These are phyloP conservation scores for Yamadazyma nakazawae DNA, from an alignment of 805 yeast species.

Conservation along the genomic window DNA sequence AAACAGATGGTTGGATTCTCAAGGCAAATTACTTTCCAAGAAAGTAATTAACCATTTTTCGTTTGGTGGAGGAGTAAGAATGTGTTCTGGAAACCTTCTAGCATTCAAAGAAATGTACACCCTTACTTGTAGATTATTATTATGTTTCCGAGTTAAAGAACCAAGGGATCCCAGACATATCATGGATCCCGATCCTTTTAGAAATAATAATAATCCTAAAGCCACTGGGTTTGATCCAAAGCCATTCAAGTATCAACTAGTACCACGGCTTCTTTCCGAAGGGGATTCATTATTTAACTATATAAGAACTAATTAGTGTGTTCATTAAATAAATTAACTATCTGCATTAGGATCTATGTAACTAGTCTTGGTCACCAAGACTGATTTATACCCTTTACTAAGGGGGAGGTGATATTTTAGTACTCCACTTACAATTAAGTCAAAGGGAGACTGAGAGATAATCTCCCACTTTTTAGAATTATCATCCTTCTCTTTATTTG, in stretches of 20 bases:
- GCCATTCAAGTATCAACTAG: constrained; percentile 28
- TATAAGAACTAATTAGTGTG: constrained; percentile 1
- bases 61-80: constrained; percentile 70
- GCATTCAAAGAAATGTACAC: constrained; percentile 66
- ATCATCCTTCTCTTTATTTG: constrained; percentile 28
- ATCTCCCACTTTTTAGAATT: constrained; percentile 64
- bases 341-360: constrained; percentile 48
- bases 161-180: constrained; percentile 29
- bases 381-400: constrained; percentile 45
- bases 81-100: constrained; percentile 66
- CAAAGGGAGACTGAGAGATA: constrained; percentile 78
- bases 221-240: constrained; percentile 65
- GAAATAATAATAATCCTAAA: constrained; percentile 48
- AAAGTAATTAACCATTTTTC: constrained; percentile 41
- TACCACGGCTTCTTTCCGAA: constrained; percentile 19
- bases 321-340: neutral
- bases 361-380: constrained; percentile 58
- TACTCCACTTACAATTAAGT: constrained; percentile 77
- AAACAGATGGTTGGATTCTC: constrained; percentile 46
- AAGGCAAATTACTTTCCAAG: constrained; percentile 5
- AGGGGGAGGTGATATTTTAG: constrained; percentile 76
- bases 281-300: constrained; percentile 20
- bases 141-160: constrained; percentile 47
- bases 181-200: constrained; percentile 52
- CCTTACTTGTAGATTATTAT: constrained; percentile 49